Conservation (phyloP, 331 rosid species). For the Telfairia occidentalis region DNA sequence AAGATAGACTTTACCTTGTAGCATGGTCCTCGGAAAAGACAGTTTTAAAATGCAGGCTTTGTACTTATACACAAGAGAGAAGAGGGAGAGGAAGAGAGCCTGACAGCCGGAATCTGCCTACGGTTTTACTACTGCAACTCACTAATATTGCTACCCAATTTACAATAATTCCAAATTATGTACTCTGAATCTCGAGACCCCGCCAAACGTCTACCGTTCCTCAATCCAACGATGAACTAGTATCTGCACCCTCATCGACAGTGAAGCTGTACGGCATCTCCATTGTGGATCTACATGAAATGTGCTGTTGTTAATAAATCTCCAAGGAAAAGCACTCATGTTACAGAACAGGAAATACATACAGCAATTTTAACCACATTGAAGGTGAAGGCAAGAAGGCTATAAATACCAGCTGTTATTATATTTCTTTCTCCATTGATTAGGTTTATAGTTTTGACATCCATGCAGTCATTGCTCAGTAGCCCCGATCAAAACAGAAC, state of each 20-base stretch:
- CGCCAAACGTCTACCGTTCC: conserved; percentile 4
- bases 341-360: neutral
- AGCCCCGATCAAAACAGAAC: neutral
- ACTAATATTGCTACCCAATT: conserved; percentile 9
- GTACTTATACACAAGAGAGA: conserved; percentile 1
- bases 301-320: neutral
- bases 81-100: neutral
- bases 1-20: neutral
- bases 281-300: conserved; percentile 41
- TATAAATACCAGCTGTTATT: neutral
- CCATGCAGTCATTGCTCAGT: neutral
- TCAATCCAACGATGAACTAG: conserved; percentile 59
- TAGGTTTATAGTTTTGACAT: neutral
- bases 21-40: neutral
- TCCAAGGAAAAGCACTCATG: neutral
- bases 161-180: conserved; percentile 8
- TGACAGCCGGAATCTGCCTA: conserved; percentile 10
- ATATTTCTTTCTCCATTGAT: neutral
- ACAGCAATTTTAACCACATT: neutral
- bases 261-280: conserved; percentile 72
- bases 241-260: conserved; percentile 74
- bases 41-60: neutral
- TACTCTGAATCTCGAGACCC: neutral
- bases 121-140: conserved; percentile 5
- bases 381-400: neutral